Percentiles rank a stretch among this genome's conserved stretches.
Evolutionary conservation across 2,329 filamentous ascomycete genomes (phyloP).

Genomic region (Thielaviopsis ethacetica): DNA sequence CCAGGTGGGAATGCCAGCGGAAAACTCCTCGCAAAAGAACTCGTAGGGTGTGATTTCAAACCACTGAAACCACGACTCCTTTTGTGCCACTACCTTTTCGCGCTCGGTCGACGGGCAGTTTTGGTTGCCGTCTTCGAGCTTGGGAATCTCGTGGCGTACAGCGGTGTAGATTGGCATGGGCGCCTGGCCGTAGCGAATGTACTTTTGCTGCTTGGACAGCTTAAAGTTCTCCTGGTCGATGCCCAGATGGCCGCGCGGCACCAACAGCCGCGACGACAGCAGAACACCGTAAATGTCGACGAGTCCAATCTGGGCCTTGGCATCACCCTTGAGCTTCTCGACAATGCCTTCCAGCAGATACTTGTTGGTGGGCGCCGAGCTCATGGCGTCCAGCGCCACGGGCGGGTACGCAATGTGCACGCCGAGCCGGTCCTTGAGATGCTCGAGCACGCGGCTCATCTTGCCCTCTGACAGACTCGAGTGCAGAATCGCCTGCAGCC

Average conservation of each 20-base stretch:
- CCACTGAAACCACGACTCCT: constrained; percentile 92
- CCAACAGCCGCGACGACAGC: constrained; percentile 66
- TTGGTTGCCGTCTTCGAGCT: constrained; percentile 20
- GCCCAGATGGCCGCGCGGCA: constrained; percentile 60
- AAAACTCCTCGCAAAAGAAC: constrained; percentile 85
- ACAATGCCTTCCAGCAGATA: constrained; percentile 75
- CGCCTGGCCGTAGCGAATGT: constrained; percentile 59
- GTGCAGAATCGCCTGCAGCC: constrained; percentile 79
- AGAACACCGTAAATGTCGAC: constrained; percentile 88
- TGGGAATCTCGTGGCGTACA: constrained; percentile 85
- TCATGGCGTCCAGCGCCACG: constrained; percentile 61
- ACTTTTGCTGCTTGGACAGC: constrained; percentile 68
- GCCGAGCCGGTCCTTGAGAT: constrained; percentile 70
- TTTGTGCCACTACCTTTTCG: constrained; percentile 32
- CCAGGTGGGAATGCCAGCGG: constrained; percentile 88
- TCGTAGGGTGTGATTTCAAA: constrained; percentile 92
- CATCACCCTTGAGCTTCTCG: constrained; percentile 77
- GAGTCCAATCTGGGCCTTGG: constrained; percentile 63
- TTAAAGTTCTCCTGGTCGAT: constrained; percentile 61
- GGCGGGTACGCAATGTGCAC: constrained; percentile 90
- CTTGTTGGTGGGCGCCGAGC: constrained; percentile 85
- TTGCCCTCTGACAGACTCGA: constrained; percentile 57
- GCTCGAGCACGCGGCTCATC: constrained; percentile 56
- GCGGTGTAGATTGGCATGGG: constrained; percentile 92
- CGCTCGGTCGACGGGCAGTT: constrained; percentile 22